These are phyloP conservation scores for Candida stauntonica DNA, from an alignment of 805 yeast species.

Conservation along the genomic window DNA sequence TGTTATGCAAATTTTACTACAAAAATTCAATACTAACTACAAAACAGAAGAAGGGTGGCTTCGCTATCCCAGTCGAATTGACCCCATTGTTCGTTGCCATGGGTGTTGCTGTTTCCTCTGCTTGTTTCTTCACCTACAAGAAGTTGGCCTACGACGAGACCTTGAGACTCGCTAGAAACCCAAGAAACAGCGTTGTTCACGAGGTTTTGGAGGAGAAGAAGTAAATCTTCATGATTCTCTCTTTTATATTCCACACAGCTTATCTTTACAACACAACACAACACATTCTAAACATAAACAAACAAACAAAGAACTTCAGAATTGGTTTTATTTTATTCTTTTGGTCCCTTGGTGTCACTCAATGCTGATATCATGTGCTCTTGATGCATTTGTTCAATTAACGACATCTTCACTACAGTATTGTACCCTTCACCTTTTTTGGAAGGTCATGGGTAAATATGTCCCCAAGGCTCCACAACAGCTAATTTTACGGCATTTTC, in stretches of 20 bases:
- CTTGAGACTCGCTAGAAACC: slow-evolving; percentile 48
- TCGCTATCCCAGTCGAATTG: slow-evolving; percentile 48
- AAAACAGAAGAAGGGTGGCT: slow-evolving; percentile 34
- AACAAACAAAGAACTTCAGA: too few relatives aligned
- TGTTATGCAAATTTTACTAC: too few relatives aligned
- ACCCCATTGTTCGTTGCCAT: slow-evolving; percentile 55
- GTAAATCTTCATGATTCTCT: slow-evolving; percentile 2
- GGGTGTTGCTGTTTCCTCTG: slow-evolving; percentile 48
- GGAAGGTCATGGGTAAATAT: too few relatives aligned
- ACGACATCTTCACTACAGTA: too few relatives aligned
- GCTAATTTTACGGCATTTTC: slow-evolving; percentile 6
- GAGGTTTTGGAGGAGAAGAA: slow-evolving; percentile 14
- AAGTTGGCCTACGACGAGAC: slow-evolving; percentile 45
- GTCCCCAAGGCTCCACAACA: too few relatives aligned
- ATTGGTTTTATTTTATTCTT: too few relatives aligned
- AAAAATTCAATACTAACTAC: slow-evolving; percentile 13
- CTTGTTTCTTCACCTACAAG: slow-evolving; percentile 47
- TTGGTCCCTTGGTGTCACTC: too few relatives aligned
- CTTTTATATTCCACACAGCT: not conserved
- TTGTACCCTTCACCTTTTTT: too few relatives aligned
- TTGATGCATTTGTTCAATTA: too few relatives aligned
- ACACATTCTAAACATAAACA: too few relatives aligned
- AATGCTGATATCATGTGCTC: too few relatives aligned
- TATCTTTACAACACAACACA: not conserved
- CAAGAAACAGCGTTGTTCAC: slow-evolving; percentile 29